Conservation (phyloP, 2,329 filamentous ascomycete species). For the Paramyrothecium roridum region DNA sequence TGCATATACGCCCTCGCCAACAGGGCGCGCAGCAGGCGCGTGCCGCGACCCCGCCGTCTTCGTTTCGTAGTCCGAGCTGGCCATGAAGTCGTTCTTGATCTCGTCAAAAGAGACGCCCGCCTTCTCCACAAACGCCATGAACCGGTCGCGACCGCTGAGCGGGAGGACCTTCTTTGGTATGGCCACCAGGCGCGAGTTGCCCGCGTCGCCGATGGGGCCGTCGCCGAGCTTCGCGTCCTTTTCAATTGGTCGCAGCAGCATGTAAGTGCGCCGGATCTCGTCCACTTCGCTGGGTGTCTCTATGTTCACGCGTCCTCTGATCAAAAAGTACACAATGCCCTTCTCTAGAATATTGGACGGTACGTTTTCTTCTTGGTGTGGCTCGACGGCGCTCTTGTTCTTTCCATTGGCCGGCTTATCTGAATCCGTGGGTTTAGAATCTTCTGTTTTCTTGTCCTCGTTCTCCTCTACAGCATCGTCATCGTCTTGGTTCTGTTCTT, state of each 20-base stretch:
- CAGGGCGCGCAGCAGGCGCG: conserved; percentile 65
- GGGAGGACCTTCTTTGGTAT: conserved; percentile 85
- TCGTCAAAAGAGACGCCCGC: conserved; percentile 60
- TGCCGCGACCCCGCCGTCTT: conserved; percentile 70
- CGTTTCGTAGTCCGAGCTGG: conserved; percentile 67
- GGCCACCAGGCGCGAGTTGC: conserved; percentile 69
- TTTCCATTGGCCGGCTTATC: conserved; percentile 7
- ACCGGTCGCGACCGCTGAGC: conserved; percentile 62
- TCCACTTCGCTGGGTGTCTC: conserved; percentile 65
- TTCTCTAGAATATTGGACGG: conserved; percentile 71
- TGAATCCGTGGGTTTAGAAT: neutral
- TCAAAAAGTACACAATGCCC: conserved; percentile 89
- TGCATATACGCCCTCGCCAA: conserved; percentile 85
- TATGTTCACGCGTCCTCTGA: conserved; percentile 71
- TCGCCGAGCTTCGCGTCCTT: conserved; percentile 59
- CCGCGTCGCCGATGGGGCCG: conserved; percentile 42
- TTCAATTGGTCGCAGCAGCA: conserved; percentile 72
- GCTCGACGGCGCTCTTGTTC: conserved; percentile 11
- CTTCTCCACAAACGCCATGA: conserved; percentile 84
- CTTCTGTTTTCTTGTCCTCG: conserved; percentile 5
- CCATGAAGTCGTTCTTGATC: conserved; percentile 70
- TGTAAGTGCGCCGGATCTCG: conserved; percentile 75
- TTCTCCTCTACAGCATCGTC: neutral
- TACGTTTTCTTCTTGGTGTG: conserved; percentile 20
- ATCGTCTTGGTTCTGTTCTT: neutral